These are phyloP conservation scores for Pestalotiopsis sp. DNA, from an alignment of 2,329 filamentous ascomycete genomes.

Conservation along the genomic window DNA sequence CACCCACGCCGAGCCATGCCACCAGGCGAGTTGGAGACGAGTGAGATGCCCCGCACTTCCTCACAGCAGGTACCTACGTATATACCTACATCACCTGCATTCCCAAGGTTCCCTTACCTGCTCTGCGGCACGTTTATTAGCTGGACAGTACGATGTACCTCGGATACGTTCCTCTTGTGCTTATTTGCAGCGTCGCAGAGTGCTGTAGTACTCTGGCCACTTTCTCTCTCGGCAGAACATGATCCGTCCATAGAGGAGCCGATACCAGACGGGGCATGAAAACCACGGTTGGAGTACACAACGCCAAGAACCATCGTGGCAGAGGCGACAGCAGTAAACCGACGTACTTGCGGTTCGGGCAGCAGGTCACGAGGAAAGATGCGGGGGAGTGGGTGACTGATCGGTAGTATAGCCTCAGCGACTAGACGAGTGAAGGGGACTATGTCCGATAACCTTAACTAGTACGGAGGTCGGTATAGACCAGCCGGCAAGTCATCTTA, in stretches of 20 bases:
- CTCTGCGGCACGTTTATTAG: background rate
- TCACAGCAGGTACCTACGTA: background rate
- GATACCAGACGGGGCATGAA: background rate
- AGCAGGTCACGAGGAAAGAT: slow-evolving; percentile 1
- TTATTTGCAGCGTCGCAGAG: background rate
- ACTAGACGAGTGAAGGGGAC: background rate
- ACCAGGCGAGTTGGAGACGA: background rate
- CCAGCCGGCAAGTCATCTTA: background rate
- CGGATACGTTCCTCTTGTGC: background rate
- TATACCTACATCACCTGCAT: background rate
- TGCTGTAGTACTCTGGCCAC: background rate
- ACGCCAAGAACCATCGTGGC: slow-evolving; percentile 3
- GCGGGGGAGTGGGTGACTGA: background rate
- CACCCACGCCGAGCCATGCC: background rate
- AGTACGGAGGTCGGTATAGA: background rate
- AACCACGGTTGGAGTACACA: background rate
- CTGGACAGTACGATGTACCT: background rate
- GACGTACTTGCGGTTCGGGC: background rate
- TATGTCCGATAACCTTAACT: background rate
- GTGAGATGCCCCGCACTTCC: background rate
- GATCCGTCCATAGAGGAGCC: slow-evolving; percentile 4
- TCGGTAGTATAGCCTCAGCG: background rate
- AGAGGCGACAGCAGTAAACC: background rate
- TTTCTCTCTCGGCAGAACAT: slow-evolving; percentile 1
- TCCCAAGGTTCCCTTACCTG: background rate